These are phyloP conservation scores for Pisolithus tinctorius DNA, from an alignment of 768 basidiomycete genomes.

Conservation along the genomic window DNA sequence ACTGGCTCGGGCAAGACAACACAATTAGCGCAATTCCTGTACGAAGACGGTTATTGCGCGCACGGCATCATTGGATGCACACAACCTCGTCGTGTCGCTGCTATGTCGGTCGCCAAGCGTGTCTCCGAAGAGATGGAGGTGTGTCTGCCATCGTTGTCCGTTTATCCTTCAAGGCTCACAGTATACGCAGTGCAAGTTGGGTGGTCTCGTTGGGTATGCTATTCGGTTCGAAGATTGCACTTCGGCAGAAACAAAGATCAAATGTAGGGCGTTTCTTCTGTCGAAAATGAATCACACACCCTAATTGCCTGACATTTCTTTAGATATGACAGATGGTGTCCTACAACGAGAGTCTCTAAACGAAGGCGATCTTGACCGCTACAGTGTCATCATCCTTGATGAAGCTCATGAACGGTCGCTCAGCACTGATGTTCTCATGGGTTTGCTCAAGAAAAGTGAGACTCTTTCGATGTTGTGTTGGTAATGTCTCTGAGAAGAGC, in stretches of 20 bases:
- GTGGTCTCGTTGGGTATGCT: slow-evolving; percentile 88
- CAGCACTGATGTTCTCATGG: slow-evolving; percentile 98
- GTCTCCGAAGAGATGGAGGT: slow-evolving; percentile 99
- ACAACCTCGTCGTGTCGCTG: slow-evolving; percentile 96
- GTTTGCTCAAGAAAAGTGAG: slow-evolving; percentile 86
- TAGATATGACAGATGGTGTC: slow-evolving; percentile 99
- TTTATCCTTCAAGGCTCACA: slow-evolving; percentile 1
- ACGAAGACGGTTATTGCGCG: slow-evolving; percentile 93
- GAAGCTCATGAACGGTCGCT: slow-evolving; percentile 97
- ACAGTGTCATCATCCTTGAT: slow-evolving; percentile 96
- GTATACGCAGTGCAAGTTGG: slow-evolving; percentile 68
- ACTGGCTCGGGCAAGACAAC: slow-evolving; percentile 99
- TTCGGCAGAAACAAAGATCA: slow-evolving; percentile 88
- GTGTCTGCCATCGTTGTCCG: slow-evolving; percentile 14
- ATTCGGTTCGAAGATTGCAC: slow-evolving; percentile 99
- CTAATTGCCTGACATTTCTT: background rate
- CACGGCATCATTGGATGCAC: slow-evolving; percentile 94
- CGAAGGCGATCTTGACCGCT: slow-evolving; percentile 96
- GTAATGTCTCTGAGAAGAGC: slow-evolving; percentile 3
- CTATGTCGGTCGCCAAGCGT: slow-evolving; percentile 99
- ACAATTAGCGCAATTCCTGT: slow-evolving; percentile 89
- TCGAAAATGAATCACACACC: too few relatives aligned
- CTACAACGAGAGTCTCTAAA: slow-evolving; percentile 96
- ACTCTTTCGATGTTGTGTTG: background rate
- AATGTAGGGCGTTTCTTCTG: slow-evolving; percentile 48